A percentile compares a stretch with the other conserved stretches of the same genome.
Conservation (phyloP, 345 rosid species). For the Combretum micranthum region DNA sequence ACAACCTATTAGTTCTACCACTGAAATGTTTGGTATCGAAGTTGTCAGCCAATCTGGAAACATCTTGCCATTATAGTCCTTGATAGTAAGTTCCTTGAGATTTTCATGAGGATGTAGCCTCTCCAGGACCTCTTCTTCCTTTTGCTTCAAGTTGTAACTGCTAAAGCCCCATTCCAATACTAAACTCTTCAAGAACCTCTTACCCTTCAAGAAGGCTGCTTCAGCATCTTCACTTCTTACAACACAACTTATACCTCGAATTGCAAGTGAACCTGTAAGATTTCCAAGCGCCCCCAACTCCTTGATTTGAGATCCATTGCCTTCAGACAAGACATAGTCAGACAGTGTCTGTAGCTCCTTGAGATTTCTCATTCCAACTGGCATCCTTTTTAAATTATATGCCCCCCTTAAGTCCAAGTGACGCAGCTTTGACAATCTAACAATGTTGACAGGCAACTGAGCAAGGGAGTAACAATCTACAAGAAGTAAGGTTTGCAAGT, state of each 20-base stretch:
- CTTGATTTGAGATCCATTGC: neutral
- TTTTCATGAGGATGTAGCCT: slow-evolving; percentile 32
- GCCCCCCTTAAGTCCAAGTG: slow-evolving; percentile 20
- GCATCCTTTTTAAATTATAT: slow-evolving; percentile 14
- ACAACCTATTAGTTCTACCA: slow-evolving; percentile 22
- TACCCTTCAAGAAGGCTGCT: slow-evolving; percentile 10
- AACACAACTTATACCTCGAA: slow-evolving; percentile 14
- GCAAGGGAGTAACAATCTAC: slow-evolving; percentile 6
- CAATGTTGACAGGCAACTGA: slow-evolving; percentile 12
- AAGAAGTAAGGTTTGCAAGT: slow-evolving; percentile 21
- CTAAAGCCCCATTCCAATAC: slow-evolving; percentile 23
- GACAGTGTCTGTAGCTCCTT: slow-evolving; percentile 13
- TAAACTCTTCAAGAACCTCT: slow-evolving; percentile 22
- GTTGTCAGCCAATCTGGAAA: slow-evolving; percentile 34
- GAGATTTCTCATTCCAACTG: slow-evolving; percentile 7
- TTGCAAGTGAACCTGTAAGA: slow-evolving; percentile 20
- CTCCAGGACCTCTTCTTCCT: slow-evolving; percentile 21
- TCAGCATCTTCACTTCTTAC: slow-evolving; percentile 3
- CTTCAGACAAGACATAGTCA: slow-evolving; percentile 18
- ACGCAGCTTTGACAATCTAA: slow-evolving; percentile 13
- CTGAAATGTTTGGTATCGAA: slow-evolving; percentile 17
- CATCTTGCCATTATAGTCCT: slow-evolving; percentile 22
- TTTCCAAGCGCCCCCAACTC: slow-evolving; percentile 16
- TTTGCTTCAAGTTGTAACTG: slow-evolving; percentile 6
- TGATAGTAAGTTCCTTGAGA: slow-evolving; percentile 24